Percentiles rank a stretch among this genome's conserved stretches.
Evolutionary conservation across 306 rosid species (phyloP).

Genomic region (Prunus armeniaca): DNA sequence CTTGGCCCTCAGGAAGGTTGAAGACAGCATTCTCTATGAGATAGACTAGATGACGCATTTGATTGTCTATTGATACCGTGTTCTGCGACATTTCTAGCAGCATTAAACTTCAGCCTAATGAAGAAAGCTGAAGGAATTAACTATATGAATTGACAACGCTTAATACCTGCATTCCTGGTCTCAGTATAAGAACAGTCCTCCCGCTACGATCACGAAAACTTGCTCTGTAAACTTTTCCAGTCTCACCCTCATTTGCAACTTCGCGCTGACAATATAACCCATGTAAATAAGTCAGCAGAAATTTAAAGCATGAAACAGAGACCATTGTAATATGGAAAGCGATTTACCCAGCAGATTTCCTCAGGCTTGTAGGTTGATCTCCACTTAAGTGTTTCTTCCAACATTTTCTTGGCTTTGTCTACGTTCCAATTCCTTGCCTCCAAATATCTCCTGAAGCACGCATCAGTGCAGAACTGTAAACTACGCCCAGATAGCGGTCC

Average conservation of each 20-base stretch:
- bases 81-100: slow-evolving; percentile 42
- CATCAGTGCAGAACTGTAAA: slow-evolving; percentile 41
- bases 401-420: slow-evolving; percentile 64
- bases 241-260: slow-evolving; percentile 48
- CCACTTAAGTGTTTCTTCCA: slow-evolving; percentile 74
- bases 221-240: slow-evolving; percentile 79
- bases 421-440: slow-evolving; percentile 45
- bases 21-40: slow-evolving; percentile 69
- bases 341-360: slow-evolving; percentile 44
- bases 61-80: slow-evolving; percentile 61
- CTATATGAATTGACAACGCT: background rate
- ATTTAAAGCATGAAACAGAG: background rate
- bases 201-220: slow-evolving; percentile 70
- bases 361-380: slow-evolving; percentile 68
- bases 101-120: slow-evolving; percentile 19
- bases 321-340: background rate
- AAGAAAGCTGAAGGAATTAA: background rate
- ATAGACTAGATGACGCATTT: slow-evolving; percentile 74
- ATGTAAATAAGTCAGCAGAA: background rate
- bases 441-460: slow-evolving; percentile 46
- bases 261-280: slow-evolving; percentile 29
- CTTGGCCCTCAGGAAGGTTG: slow-evolving; percentile 61
- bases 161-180: slow-evolving; percentile 51
- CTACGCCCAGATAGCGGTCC: slow-evolving; percentile 47
- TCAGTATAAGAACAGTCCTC: slow-evolving; percentile 40